Percentiles rank a stretch among this genome's conserved stretches.
Evolutionary conservation across 345 rosid species (phyloP).

Genomic region (Populus simonii): DNA sequence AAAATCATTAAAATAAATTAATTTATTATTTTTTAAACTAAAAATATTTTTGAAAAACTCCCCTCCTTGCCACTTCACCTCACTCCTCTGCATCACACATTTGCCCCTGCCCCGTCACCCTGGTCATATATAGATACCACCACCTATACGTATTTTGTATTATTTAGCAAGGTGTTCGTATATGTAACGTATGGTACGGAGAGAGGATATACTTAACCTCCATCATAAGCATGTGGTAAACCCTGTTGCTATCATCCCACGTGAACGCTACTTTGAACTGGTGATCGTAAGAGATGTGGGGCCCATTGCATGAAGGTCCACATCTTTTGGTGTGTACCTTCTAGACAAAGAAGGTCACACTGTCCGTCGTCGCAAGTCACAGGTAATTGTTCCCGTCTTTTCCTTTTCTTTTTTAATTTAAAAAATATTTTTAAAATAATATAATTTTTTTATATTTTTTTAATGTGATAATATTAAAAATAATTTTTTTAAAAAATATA

Average conservation of each 20-base stretch:
- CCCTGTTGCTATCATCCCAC: not conserved
- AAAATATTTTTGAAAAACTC: no score
- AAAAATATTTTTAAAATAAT: no score
- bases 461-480: no score
- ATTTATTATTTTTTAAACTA: no score
- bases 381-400: not conserved
- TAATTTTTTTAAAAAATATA: no score
- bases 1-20: no score
- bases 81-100: not conserved
- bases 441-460: no score
- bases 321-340: not conserved
- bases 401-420: no score
- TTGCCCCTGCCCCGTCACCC: not conserved
- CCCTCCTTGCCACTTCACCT: not conserved
- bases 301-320: not conserved
- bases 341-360: not conserved
- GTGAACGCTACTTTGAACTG: not conserved
- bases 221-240: no score
- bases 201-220: not conserved
- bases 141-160: no score
- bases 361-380: not conserved
- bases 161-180: no score
- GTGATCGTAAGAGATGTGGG: not conserved
- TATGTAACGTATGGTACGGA: not conserved
- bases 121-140: no score